Evolutionary conservation across 306 rosid species (phyloP).

Genomic region (Dalbergia oliveri): DNA sequence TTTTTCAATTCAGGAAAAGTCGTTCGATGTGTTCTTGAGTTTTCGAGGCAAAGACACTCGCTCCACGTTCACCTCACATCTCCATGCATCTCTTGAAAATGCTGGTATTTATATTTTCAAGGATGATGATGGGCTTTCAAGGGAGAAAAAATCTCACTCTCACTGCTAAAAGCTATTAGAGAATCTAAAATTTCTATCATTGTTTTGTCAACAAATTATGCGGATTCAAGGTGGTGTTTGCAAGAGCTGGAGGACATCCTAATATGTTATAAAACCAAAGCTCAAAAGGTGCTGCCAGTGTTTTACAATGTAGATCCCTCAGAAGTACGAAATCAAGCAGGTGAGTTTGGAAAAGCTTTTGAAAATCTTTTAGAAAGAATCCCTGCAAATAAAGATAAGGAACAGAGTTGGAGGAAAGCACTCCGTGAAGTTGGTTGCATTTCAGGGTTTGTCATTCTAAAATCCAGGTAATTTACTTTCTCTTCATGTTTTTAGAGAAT

Average conservation of each 20-base stretch:
- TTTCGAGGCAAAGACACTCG: not conserved
- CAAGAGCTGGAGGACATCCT: not conserved
- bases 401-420: not conserved
- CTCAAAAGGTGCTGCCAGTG: not conserved
- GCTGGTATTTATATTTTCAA: not conserved
- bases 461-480: not conserved
- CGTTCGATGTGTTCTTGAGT: not conserved
- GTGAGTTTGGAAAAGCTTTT: slow-evolving; percentile 17
- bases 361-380: not conserved
- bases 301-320: not conserved
- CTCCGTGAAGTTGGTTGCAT: slow-evolving; percentile 4
- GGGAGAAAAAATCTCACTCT: not conserved
- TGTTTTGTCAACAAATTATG: not conserved
- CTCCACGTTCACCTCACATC: not conserved
- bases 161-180: not conserved
- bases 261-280: too few relatives aligned
- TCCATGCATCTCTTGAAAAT: not conserved
- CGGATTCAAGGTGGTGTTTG: not conserved
- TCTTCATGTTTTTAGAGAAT: not conserved
- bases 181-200: not conserved
- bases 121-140: not conserved
- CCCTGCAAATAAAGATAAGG: not conserved
- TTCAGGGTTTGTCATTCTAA: not conserved
- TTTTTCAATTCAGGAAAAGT: not conserved
- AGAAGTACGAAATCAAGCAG: not conserved